Conservation (phyloP, 2,329 filamentous ascomycete species). For the Fusarium acutatum region DNA sequence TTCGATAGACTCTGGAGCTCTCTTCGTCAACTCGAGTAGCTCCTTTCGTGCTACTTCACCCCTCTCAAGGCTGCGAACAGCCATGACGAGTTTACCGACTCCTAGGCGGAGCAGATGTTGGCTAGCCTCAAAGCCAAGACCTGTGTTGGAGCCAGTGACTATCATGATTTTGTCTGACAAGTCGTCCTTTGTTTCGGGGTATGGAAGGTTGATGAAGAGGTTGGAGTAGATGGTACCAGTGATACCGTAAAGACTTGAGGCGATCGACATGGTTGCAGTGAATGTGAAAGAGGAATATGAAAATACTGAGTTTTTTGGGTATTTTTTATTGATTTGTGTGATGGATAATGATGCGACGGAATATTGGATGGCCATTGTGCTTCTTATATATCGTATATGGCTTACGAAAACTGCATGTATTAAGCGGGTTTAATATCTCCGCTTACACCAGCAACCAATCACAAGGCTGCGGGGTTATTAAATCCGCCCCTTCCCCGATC, state of each 20-base stretch:
- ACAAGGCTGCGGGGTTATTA: constrained; percentile 17
- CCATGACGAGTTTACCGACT: constrained; percentile 49
- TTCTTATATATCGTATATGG: neutral
- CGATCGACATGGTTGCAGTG: constrained; percentile 8
- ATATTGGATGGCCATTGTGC: fast-evolving
- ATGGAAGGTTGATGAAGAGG: constrained; percentile 35
- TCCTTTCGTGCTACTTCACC: constrained; percentile 52
- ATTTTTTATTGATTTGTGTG: fast-evolving
- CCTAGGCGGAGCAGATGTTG: constrained; percentile 46
- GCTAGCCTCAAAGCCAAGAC: constrained; percentile 51
- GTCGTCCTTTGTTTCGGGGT: constrained; percentile 20
- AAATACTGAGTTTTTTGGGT: fast-evolving
- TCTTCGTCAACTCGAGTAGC: constrained; percentile 35
- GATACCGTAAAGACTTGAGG: constrained; percentile 25
- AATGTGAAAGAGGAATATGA: fast-evolving
- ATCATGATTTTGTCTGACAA: constrained; percentile 45
- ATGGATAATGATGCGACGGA: fast-evolving
- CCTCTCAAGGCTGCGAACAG: constrained; percentile 48
- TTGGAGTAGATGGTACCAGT: constrained; percentile 20
- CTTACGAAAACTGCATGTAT: too few relatives aligned
- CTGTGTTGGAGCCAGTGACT: constrained; percentile 53
- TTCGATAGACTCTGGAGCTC: constrained; percentile 43
- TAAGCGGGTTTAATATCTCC: constrained; percentile 33
- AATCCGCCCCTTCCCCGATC: constrained; percentile 13
- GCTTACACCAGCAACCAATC: neutral